Conservation (phyloP, 352 stramenopile species). For the Phytophthora constricta region DNA sequence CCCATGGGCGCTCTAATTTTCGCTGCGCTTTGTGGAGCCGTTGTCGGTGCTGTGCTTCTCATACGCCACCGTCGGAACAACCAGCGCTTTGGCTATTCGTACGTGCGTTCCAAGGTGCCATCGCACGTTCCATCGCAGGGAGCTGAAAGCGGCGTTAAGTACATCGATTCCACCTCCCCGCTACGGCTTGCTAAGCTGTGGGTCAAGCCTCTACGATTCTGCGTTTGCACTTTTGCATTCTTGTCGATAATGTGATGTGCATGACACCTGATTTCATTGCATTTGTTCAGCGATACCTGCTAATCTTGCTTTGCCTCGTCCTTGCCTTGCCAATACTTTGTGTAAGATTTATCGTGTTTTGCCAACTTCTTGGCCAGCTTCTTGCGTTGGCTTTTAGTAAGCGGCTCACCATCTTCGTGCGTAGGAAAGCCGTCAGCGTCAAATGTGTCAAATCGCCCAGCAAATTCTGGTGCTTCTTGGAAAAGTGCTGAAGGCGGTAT, state of each 20-base stretch:
- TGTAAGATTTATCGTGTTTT: conserved; percentile 33
- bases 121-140: conserved; percentile 41
- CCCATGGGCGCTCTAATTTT: conserved; percentile 46
- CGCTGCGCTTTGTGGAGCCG: conserved; percentile 37
- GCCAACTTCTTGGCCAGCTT: conserved; percentile 78
- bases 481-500: conserved; percentile 69
- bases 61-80: conserved; percentile 52
- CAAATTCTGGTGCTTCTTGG: conserved; percentile 47
- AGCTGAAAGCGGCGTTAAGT: conserved; percentile 29
- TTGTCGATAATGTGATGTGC: not conserved
- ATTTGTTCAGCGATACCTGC: conserved; percentile 18
- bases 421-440: conserved; percentile 65
- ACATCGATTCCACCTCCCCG: conserved; percentile 36
- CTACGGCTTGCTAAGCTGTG: conserved; percentile 52
- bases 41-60: conserved; percentile 44
- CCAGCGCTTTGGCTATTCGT: conserved; percentile 69
- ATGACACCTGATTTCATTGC: conserved; percentile 10
- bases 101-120: conserved; percentile 55
- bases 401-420: conserved; percentile 44
- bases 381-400: conserved; percentile 79
- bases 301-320: conserved; percentile 16
- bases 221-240: no score
- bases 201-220: no score
- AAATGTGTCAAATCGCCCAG: conserved; percentile 57
- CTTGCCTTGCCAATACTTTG: conserved; percentile 20